These are phyloP conservation scores for Oryza glaberrima DNA, from an alignment of 176 grass and related monocot species.

Conservation along the genomic window DNA sequence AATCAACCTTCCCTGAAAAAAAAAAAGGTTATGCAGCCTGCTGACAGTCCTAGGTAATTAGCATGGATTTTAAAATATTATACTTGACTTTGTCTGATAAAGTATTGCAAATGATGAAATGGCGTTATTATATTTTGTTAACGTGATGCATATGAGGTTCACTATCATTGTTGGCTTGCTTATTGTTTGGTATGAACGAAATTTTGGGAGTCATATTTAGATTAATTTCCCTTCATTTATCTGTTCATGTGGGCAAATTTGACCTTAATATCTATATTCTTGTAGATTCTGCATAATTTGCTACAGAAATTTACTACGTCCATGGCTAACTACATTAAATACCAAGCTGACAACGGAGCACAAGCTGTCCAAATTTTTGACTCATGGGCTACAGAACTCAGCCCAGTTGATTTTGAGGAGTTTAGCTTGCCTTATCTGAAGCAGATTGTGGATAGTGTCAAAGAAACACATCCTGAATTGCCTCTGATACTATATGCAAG, in stretches of 20 bases:
- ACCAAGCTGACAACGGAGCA: slow-evolving; percentile 93
- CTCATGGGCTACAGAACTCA: slow-evolving; percentile 97
- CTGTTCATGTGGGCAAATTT: neutral
- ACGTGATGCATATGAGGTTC: neutral
- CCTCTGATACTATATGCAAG: slow-evolving; percentile 97
- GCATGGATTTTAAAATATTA: slow-evolving; percentile 4
- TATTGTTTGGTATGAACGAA: neutral
- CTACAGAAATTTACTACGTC: slow-evolving; percentile 84
- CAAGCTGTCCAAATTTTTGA: slow-evolving; percentile 98
- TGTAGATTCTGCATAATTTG: slow-evolving; percentile 87
- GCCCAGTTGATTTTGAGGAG: slow-evolving; percentile 92
- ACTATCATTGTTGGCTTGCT: neutral
- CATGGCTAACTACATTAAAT: slow-evolving; percentile 82
- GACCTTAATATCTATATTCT: slow-evolving; percentile 15
- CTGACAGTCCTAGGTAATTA: slow-evolving; percentile 21
- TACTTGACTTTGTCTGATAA: neutral
- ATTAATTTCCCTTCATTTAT: neutral
- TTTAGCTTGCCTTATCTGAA: slow-evolving; percentile 95
- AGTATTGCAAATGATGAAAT: neutral
- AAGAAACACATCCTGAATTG: slow-evolving; percentile 79
- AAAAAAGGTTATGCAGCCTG: neutral
- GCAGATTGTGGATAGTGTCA: slow-evolving; percentile 85
- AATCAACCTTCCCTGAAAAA: neutral
- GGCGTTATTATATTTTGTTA: neutral
- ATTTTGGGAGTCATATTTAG: neutral